These are phyloP conservation scores for Dendrothele bispora DNA, from an alignment of 768 basidiomycete species.

Conservation along the genomic window DNA sequence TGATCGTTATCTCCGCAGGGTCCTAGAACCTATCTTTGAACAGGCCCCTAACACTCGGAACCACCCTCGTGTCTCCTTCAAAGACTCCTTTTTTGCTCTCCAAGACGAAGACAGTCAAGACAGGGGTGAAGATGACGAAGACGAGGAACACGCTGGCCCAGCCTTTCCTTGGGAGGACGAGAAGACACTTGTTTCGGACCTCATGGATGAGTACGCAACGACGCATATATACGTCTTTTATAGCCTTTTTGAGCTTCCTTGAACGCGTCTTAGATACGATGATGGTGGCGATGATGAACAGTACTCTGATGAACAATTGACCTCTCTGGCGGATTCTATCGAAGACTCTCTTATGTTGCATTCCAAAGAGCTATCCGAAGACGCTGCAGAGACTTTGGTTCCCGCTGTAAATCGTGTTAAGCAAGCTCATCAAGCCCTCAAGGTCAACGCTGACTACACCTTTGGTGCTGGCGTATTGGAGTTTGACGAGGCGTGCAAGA, in stretches of 20 bases:
- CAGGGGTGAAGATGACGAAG: conserved; percentile 15
- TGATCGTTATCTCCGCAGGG: background rate
- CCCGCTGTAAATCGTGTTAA: conserved; percentile 51
- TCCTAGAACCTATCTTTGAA: conserved; percentile 3
- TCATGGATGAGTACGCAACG: conserved; percentile 43
- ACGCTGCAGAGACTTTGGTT: conserved; percentile 44
- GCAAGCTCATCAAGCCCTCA: conserved; percentile 34
- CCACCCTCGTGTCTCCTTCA: background rate
- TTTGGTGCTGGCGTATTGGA: conserved; percentile 45
- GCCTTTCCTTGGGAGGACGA: conserved; percentile 53
- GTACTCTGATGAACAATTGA: conserved; percentile 27
- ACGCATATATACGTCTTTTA: conserved; percentile 1
- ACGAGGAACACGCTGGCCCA: conserved; percentile 14
- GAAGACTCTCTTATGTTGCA: conserved; percentile 41
- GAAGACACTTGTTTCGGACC: conserved; percentile 47
- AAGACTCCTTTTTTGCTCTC: background rate
- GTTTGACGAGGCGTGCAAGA: conserved; percentile 57
- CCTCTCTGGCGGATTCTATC: conserved; percentile 38
- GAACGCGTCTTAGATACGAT: conserved; percentile 15
- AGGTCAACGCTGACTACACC: conserved; percentile 35
- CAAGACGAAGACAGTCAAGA: conserved; percentile 27
- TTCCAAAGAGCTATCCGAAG: conserved; percentile 35
- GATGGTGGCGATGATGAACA: conserved; percentile 27
- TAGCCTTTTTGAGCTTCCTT: background rate
- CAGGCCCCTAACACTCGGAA: background rate